Evolutionary conservation across 140 eudicot genomes (phyloP), one percentile per base, ranked within the genome.

Genomic region (Bidens hawaiensis): DNA sequence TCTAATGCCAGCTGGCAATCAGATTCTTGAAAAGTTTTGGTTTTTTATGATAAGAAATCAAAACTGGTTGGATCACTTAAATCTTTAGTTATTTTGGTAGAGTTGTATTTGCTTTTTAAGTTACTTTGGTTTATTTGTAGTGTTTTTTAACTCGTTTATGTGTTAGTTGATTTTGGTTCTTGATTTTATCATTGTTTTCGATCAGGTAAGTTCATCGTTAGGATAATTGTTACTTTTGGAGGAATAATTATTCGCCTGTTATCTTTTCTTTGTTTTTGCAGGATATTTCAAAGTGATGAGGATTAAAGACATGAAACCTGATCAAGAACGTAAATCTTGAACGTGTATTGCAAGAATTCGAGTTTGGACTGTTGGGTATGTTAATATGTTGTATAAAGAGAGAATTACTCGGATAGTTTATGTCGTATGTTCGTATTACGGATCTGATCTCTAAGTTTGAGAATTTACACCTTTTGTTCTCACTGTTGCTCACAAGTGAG

Each of bases 41-140:
- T 26, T 62, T 64, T 40, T 11, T 23, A 10, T 38, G 33, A 38
- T 30, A 12, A n/a, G 56, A 56, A 43, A 45, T 50, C 34, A 60
- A 64, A 59, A 76, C 68, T 28, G 65, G 67, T 72, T 81, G 71
- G 74, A 69, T 81, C 77, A 80, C 53, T 64, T 76, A 33, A 75
- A 71, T 67, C 67, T 72, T 55, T 60, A 47, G 51, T 75, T 72
- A 76, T 67, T 75, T 38, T 67, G 40, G 53, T 74, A 15, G 15
- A n/a, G n/a, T n/a, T n/a, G n/a, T n/a, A n/a, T n/a, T n/a, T n/a
- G n/a, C n/a, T 38, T 38, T 4, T 30, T 30, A 30, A 80, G 56
- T 68, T 75, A 59, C 72, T 72, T 62, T 76, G 72, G 62, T 71
- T 69, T 14, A 46, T 27, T 69, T 60, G 73, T 76, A 66, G 75